Percentiles rank a stretch among this genome's conserved stretches.
Conservation (phyloP, 2,329 filamentous ascomycete genomes). For the Dactylellina parvicollis region DNA sequence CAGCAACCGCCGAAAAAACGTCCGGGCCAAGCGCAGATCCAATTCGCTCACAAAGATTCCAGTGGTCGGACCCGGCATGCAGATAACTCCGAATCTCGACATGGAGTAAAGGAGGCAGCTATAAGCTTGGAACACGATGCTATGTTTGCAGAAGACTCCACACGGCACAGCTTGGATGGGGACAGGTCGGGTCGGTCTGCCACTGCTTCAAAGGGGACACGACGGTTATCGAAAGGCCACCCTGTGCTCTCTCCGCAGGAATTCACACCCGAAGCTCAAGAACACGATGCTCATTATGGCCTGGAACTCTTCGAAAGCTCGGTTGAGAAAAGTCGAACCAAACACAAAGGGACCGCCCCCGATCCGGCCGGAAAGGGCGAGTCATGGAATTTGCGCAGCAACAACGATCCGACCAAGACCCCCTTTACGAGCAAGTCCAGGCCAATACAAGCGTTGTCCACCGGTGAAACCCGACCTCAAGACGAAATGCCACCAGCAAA, state of each 20-base stretch:
- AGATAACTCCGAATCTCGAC: neutral
- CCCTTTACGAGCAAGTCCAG: neutral
- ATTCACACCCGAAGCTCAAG: neutral
- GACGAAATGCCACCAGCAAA: neutral
- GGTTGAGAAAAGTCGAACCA: neutral
- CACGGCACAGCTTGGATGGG: neutral
- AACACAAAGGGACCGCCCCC: neutral
- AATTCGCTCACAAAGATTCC: neutral
- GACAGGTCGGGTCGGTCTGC: neutral
- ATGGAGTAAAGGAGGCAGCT: neutral
- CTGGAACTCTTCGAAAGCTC: neutral
- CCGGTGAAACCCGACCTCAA: neutral
- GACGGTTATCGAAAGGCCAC: neutral
- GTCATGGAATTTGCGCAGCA: conserved; percentile 1
- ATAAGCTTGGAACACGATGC: neutral
- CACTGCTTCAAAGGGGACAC: neutral
- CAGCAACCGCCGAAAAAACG: neutral
- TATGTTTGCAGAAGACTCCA: neutral
- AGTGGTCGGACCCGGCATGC: neutral
- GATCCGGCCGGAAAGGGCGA: neutral
- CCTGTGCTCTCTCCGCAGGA: neutral
- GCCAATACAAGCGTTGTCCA: neutral
- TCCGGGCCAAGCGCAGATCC: neutral
- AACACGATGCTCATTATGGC: neutral
- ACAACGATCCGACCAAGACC: conserved; percentile 16